Conservation (phyloP, 768 basidiomycete genomes). For the Heimioporus sp. region DNA sequence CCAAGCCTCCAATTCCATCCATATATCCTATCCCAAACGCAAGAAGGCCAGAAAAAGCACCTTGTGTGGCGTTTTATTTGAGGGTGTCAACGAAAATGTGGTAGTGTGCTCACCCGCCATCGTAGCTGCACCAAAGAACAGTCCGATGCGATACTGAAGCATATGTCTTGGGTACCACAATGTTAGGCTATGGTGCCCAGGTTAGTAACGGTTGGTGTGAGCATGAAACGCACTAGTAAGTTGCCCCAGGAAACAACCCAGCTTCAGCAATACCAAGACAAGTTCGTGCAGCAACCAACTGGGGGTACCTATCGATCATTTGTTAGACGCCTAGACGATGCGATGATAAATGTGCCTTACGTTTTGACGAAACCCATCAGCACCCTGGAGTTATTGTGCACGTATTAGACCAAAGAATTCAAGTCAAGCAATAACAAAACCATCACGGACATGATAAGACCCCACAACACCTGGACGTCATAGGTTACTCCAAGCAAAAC, state of each 20-base stretch:
- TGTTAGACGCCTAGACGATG: not conserved
- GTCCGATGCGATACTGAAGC: slow-evolving; percentile 56
- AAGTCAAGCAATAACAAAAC: not conserved
- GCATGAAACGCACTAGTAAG: slow-evolving; percentile 57
- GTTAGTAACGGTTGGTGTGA: not conserved
- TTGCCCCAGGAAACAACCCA: slow-evolving; percentile 70
- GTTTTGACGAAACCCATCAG: slow-evolving; percentile 68
- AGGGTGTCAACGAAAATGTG: fast-evolving
- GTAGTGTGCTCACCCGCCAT: slow-evolving; percentile 40
- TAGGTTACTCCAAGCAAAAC: not conserved
- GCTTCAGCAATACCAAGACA: slow-evolving; percentile 68
- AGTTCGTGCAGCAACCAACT: slow-evolving; percentile 57
- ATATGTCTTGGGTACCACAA: slow-evolving; percentile 68
- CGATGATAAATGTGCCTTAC: slow-evolving; percentile 28
- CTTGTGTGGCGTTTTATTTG: slow-evolving; percentile 8
- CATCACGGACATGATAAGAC: slow-evolving; percentile 50
- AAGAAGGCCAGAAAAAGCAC: slow-evolving; percentile 60
- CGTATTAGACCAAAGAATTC: not conserved
- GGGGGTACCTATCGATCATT: slow-evolving; percentile 47
- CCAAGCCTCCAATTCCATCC: slow-evolving; percentile 41
- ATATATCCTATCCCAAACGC: slow-evolving; percentile 57
- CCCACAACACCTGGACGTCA: slow-evolving; percentile 54
- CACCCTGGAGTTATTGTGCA: slow-evolving; percentile 37
- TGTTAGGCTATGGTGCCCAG: slow-evolving; percentile 41
- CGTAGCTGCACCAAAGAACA: slow-evolving; percentile 67